Percentiles rank a stretch among this genome's conserved stretches.
Evolutionary conservation across 768 basidiomycete species (phyloP).

Genomic region (Kwoniella sp.): DNA sequence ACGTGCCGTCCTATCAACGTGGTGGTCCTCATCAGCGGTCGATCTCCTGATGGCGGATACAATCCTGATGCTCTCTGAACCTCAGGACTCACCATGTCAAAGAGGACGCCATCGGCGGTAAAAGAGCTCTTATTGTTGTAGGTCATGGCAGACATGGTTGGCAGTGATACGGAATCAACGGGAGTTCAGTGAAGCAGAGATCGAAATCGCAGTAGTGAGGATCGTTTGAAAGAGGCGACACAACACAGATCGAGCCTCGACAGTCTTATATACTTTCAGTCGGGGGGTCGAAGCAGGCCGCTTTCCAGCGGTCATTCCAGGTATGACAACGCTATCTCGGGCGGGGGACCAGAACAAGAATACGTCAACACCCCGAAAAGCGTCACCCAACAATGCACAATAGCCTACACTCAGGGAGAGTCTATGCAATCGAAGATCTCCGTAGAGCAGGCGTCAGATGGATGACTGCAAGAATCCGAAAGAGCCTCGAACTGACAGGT

Average conservation of each 20-base stretch:
- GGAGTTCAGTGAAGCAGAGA: too few species aligned
- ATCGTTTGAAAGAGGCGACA: too few species aligned
- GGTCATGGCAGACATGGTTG: constrained; percentile 10
- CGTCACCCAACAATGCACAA: not conserved
- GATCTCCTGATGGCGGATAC: too few species aligned
- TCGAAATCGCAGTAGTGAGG: too few species aligned
- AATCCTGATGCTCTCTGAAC: not conserved
- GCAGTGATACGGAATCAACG: too few species aligned
- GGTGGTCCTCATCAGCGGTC: not conserved
- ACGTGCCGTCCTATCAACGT: constrained; percentile 58
- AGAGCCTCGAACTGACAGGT: too few species aligned
- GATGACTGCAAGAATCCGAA: too few species aligned
- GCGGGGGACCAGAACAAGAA: not conserved
- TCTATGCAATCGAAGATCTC: not conserved
- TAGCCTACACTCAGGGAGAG: not conserved
- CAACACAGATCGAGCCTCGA: too few species aligned
- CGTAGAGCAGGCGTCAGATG: too few species aligned
- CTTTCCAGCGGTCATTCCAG: too few species aligned
- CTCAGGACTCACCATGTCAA: constrained; percentile 45
- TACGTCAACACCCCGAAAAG: not conserved
- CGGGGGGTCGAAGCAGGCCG: too few species aligned
- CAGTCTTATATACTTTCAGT: too few species aligned
- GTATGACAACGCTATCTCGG: not conserved
- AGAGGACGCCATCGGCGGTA: constrained; percentile 46
- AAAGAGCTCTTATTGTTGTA: constrained; percentile 28